Evolutionary conservation across 352 stramenopile genomes (phyloP), one percentile per base, ranked within the genome.

Genomic region (Phytophthora syringae): DNA sequence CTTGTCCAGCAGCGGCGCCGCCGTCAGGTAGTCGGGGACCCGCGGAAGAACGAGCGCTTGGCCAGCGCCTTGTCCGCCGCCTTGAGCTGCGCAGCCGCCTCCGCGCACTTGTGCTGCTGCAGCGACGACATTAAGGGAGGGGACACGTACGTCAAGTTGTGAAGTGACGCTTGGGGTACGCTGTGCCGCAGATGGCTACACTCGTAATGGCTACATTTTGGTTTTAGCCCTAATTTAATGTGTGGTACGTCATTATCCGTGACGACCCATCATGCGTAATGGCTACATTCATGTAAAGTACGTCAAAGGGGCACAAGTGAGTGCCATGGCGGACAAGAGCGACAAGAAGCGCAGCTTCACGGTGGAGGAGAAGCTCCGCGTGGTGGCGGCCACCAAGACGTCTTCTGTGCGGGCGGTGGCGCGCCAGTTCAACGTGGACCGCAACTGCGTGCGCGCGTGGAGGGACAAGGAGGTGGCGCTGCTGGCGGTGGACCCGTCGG

Each of bases 281-380:
- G n/a, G n/a, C n/a, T n/a, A n/a, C n/a, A n/a, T n/a, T n/a, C n/a
- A n/a, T n/a, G n/a, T n/a, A n/a, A n/a, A n/a, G n/a, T n/a, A n/a
- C n/a, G n/a, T n/a, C n/a, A n/a, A n/a, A n/a, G n/a, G n/a, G n/a
- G n/a, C n/a, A n/a, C n/a, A n/a, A n/a, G n/a, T n/a, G n/a, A n/a
- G n/a, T n/a, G n/a, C n/a, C n/a, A n/a, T n/a, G n/a, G 27, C 27
- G 27, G 16, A 43, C 15, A 76, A 74, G 52, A 44, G 55, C 59
- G 74, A 82, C 48, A 89, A 88, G 77, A 91, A 91, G 67, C 83
- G 83, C 57, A 90, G 83, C 77, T 92, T 88, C 60, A 90, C 83
- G 3, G 83, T 89, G 21, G 75, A 88, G 47, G 79, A 92, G 71
- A 92, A 92, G 67, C 76, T 92, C 39, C 71, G 70, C 52, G 84